These are phyloP conservation scores for Detonula confervacea DNA, from an alignment of 352 stramenopile genomes.

Conservation along the genomic window DNA sequence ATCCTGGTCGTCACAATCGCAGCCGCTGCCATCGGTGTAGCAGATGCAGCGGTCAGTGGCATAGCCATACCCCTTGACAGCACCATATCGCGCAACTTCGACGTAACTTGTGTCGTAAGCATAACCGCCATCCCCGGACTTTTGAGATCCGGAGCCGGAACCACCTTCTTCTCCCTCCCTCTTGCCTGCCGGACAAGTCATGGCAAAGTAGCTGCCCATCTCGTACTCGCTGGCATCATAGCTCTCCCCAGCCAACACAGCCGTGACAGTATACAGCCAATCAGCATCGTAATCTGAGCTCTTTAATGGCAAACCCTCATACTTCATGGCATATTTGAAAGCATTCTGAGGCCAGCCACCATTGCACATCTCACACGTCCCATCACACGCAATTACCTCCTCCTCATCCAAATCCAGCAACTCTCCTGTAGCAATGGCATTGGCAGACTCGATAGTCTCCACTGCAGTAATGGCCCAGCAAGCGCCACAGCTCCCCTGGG, in stretches of 20 bases:
- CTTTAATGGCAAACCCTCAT: conserved; percentile 88
- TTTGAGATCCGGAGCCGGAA: conserved; percentile 38
- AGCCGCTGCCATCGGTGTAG: conserved; percentile 79
- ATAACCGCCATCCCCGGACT: conserved; percentile 40
- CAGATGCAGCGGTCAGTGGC: conserved; percentile 81
- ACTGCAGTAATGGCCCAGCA: conserved; percentile 96
- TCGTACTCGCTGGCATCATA: conserved; percentile 47
- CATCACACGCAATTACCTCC: conserved; percentile 91
- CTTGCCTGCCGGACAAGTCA: conserved; percentile 60
- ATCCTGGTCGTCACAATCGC: conserved; percentile 79
- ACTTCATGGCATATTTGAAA: conserved; percentile 90
- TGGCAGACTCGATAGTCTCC: conserved; percentile 89
- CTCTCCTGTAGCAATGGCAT: conserved; percentile 87
- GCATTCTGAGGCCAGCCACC: conserved; percentile 91
- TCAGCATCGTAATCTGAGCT: conserved; percentile 88
- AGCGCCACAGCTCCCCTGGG: conserved; percentile 93
- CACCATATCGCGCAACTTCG: conserved; percentile 59
- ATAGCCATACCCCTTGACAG: conserved; percentile 83
- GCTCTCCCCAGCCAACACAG: conserved; percentile 55
- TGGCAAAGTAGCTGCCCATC: conserved; percentile 50
- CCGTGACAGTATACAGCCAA: conserved; percentile 66
- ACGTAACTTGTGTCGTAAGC: conserved; percentile 22
- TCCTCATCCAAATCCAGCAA: conserved; percentile 90
- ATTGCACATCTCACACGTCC: conserved; percentile 88
- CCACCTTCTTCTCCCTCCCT: conserved; percentile 35